Evolutionary conservation across 352 stramenopile genomes (phyloP).

Genomic region (Phytophthora cactorum): DNA sequence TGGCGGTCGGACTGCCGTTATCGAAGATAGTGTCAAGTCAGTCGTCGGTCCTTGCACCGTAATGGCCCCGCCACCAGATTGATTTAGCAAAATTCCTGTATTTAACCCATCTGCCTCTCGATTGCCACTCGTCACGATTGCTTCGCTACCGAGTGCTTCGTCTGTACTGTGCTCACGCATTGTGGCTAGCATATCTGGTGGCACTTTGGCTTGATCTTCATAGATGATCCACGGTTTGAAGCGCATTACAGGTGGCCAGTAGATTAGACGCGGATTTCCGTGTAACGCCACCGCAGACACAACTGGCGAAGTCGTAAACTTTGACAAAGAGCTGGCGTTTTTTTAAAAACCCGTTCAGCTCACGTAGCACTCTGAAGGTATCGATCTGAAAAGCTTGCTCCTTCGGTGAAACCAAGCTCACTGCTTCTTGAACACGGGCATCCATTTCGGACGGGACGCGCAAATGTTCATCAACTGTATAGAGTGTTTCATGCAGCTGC

Average conservation of each 20-base stretch:
- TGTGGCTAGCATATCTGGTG: neutral
- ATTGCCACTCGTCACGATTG: no score
- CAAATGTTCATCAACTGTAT: slow-evolving; percentile 3
- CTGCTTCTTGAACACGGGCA: neutral
- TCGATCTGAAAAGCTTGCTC: slow-evolving; percentile 4
- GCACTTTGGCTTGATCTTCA: slow-evolving; percentile 11
- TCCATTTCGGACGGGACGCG: neutral
- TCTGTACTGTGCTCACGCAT: neutral
- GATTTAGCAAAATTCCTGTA: no score
- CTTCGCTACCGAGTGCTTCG: no score
- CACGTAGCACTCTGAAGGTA: neutral
- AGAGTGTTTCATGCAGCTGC: neutral
- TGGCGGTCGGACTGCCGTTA: no score
- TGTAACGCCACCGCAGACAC: slow-evolving; percentile 6
- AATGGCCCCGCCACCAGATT: no score
- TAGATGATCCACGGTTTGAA: neutral
- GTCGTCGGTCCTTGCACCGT: no score
- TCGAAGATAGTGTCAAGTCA: no score
- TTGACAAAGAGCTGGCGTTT: slow-evolving; percentile 2
- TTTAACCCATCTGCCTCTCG: no score
- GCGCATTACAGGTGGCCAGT: neutral
- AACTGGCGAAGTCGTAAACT: slow-evolving; percentile 7
- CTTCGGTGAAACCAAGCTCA: neutral
- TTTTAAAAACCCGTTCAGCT: neutral
- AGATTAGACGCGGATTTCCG: neutral